These are phyloP conservation scores for Euphrasia arctica DNA, from an alignment of 305 asterid species.

Conservation along the genomic window DNA sequence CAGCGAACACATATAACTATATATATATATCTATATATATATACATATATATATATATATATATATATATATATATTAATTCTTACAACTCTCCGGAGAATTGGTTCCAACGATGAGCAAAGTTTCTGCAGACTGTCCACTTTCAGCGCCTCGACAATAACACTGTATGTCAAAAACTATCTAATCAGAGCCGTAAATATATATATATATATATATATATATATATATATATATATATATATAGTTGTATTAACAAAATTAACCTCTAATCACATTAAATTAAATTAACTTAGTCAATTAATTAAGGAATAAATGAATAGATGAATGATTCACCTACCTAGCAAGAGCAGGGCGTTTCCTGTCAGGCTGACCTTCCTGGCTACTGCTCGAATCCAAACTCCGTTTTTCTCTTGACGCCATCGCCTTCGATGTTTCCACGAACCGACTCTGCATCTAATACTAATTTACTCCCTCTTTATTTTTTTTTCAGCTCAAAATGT, in stretches of 20 bases:
- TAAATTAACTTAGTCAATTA: not conserved
- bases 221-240: no score
- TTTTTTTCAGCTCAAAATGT: no score
- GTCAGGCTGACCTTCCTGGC: slow-evolving; percentile 60
- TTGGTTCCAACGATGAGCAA: slow-evolving; percentile 88
- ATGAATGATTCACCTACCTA: slow-evolving; percentile 48
- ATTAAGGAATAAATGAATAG: not conserved
- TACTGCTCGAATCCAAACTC: slow-evolving; percentile 61
- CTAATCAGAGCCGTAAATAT: not conserved
- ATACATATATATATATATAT: no score
- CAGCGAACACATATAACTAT: no score
- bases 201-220: no score
- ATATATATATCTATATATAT: not conserved
- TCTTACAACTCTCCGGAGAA: slow-evolving; percentile 84
- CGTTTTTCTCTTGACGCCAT: slow-evolving; percentile 65
- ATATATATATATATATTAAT: not conserved
- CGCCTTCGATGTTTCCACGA: slow-evolving; percentile 60
- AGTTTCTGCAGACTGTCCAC: slow-evolving; percentile 87
- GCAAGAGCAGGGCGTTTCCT: slow-evolving; percentile 86
- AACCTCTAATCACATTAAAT: not conserved
- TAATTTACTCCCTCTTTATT: slow-evolving; percentile 21
- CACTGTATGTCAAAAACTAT: slow-evolving; percentile 38
- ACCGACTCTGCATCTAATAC: slow-evolving; percentile 67
- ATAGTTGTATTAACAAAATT: no score
- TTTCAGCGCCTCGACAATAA: slow-evolving; percentile 84